Evolutionary conservation across 148 eudicot genomes (phyloP).

Genomic region (Bassia scoparia): DNA sequence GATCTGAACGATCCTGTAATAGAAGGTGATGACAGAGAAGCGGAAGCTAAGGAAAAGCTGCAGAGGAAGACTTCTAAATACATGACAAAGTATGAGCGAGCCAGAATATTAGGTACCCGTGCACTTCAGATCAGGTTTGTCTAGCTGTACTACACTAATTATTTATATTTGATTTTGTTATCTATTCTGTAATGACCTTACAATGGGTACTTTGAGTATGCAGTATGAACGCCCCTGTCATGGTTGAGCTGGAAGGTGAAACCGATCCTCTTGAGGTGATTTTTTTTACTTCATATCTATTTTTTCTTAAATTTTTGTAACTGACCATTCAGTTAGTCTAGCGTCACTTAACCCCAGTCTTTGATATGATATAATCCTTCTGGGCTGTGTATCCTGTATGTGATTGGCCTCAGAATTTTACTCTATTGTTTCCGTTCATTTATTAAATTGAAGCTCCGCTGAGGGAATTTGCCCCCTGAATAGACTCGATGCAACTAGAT

Average conservation of each 20-base stretch:
- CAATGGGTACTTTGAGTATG: slow-evolving; percentile 4
- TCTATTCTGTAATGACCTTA: not conserved
- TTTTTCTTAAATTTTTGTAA: too few relatives aligned
- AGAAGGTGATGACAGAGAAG: slow-evolving; percentile 70
- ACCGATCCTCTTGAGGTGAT: slow-evolving; percentile 67
- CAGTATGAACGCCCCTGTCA: slow-evolving; percentile 76
- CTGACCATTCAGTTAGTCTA: too few relatives aligned
- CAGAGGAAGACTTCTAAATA: slow-evolving; percentile 79
- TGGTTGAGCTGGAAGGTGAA: slow-evolving; percentile 68
- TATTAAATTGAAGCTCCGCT: too few relatives aligned
- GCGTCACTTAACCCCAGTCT: too few relatives aligned
- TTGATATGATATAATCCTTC: too few relatives aligned
- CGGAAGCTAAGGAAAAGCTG: slow-evolving; percentile 46
- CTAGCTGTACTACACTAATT: not conserved
- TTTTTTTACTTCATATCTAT: not conserved
- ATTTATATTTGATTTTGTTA: not conserved
- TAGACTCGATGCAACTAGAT: too few relatives aligned
- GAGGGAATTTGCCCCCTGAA: too few relatives aligned
- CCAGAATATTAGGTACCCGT: slow-evolving; percentile 61
- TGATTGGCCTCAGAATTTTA: too few relatives aligned
- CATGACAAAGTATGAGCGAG: slow-evolving; percentile 67
- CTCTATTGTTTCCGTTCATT: too few relatives aligned
- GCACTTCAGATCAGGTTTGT: slow-evolving; percentile 61
- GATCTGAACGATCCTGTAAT: slow-evolving; percentile 58
- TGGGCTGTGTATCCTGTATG: too few relatives aligned